Conservation (phyloP, 2,329 filamentous ascomycete species). For the Hypoxylon sp. region DNA sequence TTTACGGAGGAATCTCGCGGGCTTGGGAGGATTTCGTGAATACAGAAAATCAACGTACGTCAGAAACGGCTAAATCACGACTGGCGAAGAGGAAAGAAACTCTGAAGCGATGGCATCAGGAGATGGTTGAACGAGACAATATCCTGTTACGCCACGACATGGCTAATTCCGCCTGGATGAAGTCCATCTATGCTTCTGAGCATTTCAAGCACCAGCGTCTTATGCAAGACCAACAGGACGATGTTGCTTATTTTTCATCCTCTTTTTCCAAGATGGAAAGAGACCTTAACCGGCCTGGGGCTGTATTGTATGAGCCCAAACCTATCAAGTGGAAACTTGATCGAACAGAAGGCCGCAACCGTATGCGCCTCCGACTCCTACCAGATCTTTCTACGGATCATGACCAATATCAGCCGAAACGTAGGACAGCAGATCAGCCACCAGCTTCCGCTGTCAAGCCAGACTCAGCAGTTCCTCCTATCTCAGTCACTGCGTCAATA, state of each 20-base stretch:
- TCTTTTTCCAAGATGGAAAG: conserved; percentile 84
- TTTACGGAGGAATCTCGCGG: conserved; percentile 84
- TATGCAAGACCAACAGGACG: conserved; percentile 94
- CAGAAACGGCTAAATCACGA: conserved; percentile 79
- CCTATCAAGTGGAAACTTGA: conserved; percentile 90
- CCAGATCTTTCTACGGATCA: conserved; percentile 79
- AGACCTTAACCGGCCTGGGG: conserved; percentile 83
- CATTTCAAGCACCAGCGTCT: conserved; percentile 91
- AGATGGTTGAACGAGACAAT: conserved; percentile 78
- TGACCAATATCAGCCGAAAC: conserved; percentile 87
- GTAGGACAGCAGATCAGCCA: conserved; percentile 68
- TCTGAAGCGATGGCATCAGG: conserved; percentile 82
- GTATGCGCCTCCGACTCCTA: conserved; percentile 90
- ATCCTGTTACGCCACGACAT: conserved; percentile 86
- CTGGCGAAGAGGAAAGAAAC: conserved; percentile 84
- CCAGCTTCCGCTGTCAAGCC: conserved; percentile 57
- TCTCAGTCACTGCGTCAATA: conserved; percentile 35
- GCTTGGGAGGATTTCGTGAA: conserved; percentile 91
- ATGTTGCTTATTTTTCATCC: conserved; percentile 81
- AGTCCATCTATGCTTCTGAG: conserved; percentile 94
- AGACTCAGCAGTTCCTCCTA: conserved; percentile 42
- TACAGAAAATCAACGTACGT: conserved; percentile 83
- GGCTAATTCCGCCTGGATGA: conserved; percentile 91
- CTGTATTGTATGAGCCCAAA: conserved; percentile 78
- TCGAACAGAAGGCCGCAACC: conserved; percentile 93